Evolutionary conservation across 2,329 filamentous ascomycete species (phyloP).

Genomic region (Colletotrichum navitas): DNA sequence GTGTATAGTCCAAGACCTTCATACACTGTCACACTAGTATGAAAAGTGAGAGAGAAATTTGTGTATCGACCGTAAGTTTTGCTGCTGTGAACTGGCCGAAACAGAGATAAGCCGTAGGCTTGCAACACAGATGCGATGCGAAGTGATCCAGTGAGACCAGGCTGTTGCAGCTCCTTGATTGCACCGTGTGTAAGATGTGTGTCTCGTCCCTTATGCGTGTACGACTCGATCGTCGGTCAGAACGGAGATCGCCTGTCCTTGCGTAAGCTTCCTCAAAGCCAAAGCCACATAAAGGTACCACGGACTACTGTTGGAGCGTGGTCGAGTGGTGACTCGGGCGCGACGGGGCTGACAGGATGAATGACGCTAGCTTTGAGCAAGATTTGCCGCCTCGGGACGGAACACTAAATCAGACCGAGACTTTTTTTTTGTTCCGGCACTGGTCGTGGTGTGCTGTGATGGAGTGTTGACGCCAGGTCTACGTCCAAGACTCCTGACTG

Average conservation of each 20-base stretch:
- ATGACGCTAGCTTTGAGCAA: conserved; percentile 32
- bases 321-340: conserved; percentile 11
- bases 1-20: not conserved
- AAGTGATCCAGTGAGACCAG: not conserved
- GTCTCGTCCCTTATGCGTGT: not conserved
- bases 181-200: not conserved
- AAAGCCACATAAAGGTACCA: not conserved
- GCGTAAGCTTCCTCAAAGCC: not conserved
- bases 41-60: not conserved
- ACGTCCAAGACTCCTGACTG: conserved; percentile 1
- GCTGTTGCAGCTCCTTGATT: not conserved
- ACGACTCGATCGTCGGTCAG: conserved; percentile 18
- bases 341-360: conserved; percentile 23
- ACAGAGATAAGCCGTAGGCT: not conserved
- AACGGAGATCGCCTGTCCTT: conserved; percentile 30
- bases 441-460: conserved; percentile 11
- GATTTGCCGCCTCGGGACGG: conserved; percentile 26
- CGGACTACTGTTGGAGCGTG: not conserved
- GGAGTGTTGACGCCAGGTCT: conserved; percentile 42
- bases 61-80: not conserved
- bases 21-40: not conserved
- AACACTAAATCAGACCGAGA: conserved; percentile 9
- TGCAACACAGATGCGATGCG: not conserved
- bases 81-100: not conserved
- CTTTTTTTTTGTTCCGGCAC: not conserved